phyloP scores from a whole-genome alignment of 2,329 filamentous ascomycete genomes.

The Scedosporium boydii region DNA sequence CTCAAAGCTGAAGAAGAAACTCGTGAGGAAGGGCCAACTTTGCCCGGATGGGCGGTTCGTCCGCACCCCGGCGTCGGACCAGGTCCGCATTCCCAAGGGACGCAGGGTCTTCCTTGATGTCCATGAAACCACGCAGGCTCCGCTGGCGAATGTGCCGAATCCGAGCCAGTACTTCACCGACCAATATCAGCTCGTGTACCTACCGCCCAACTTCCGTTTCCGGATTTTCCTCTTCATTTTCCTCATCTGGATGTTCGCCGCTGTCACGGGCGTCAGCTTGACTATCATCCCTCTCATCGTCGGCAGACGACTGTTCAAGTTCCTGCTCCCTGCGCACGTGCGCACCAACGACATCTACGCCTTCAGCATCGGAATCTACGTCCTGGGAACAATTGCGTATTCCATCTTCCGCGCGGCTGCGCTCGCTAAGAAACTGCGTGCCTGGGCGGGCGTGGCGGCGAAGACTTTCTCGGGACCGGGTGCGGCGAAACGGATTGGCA shows the following conservation, averaged over 20 bases:
- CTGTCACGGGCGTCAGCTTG: conserved; percentile 71
- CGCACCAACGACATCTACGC: conserved; percentile 93
- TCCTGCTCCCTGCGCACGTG: conserved; percentile 60
- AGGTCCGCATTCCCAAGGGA: conserved; percentile 86
- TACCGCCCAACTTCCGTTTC: conserved; percentile 75
- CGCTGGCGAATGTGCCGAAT: not conserved
- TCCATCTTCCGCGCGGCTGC: conserved; percentile 40
- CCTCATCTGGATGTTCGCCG: conserved; percentile 88
- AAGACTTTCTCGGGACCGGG: conserved; percentile 12
- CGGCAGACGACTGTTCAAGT: conserved; percentile 68
- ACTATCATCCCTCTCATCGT: conserved; percentile 82
- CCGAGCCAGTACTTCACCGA: conserved; percentile 43
- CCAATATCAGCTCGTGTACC: conserved; percentile 63
- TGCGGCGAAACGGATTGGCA: conserved; percentile 14
- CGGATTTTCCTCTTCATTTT: conserved; percentile 80
- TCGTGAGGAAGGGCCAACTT: conserved; percentile 44
- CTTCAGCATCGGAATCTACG: conserved; percentile 81
- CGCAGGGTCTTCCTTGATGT: conserved; percentile 67
- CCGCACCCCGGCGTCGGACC: conserved; percentile 86
- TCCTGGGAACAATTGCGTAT: conserved; percentile 62
- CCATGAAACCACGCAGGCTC: conserved; percentile 32
- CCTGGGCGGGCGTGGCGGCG: conserved; percentile 17
- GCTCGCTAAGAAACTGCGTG: conserved; percentile 23
- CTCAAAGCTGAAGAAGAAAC: conserved; percentile 29
- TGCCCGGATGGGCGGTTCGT: conserved; percentile 72